Percentiles rank a stretch among this genome's conserved stretches.
Evolutionary conservation across 2,329 filamentous ascomycete genomes (phyloP).

Genomic region (Sclerotiophoma versabilis): DNA sequence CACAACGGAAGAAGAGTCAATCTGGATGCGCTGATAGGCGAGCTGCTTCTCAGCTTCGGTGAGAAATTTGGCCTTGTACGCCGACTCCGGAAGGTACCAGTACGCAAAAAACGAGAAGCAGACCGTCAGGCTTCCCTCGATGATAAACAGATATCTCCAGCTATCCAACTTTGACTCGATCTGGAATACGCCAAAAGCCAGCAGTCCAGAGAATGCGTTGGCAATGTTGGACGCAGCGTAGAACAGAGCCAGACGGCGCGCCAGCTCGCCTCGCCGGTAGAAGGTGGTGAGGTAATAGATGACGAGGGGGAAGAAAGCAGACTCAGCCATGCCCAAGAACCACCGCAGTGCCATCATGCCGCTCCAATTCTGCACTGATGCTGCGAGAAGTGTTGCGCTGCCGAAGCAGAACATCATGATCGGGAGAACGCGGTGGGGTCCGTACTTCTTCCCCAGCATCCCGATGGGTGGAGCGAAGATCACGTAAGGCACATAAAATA

Average conservation of each 20-base stretch:
- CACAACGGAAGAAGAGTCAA: conserved; percentile 73
- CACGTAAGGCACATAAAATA: conserved; percentile 80
- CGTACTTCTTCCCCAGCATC: conserved; percentile 73
- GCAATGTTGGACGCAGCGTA: conserved; percentile 80
- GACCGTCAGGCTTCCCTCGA: conserved; percentile 66
- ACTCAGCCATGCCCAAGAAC: conserved; percentile 72
- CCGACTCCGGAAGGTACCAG: conserved; percentile 72
- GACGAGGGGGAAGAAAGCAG: conserved; percentile 73
- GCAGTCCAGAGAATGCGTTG: conserved; percentile 68
- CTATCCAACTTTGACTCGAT: conserved; percentile 60
- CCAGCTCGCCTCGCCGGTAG: conserved; percentile 75
- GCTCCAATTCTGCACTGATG: conserved; percentile 65
- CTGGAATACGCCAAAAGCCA: conserved; percentile 68
- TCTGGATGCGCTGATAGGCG: conserved; percentile 75
- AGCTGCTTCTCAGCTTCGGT: conserved; percentile 70
- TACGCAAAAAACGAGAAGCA: conserved; percentile 68
- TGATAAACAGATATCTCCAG: conserved; percentile 72
- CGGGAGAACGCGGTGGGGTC: conserved; percentile 69
- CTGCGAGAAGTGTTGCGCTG: conserved; percentile 66
- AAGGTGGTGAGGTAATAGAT: conserved; percentile 69
- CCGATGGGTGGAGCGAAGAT: conserved; percentile 70
- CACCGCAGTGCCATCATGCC: conserved; percentile 72
- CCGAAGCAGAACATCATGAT: conserved; percentile 75
- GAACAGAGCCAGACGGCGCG: conserved; percentile 73
- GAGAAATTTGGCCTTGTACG: conserved; percentile 70